Percentiles rank a stretch among this genome's conserved stretches.
phyloP scores from a whole-genome alignment of 306 rosid species.

The Vicia sativa region DNA sequence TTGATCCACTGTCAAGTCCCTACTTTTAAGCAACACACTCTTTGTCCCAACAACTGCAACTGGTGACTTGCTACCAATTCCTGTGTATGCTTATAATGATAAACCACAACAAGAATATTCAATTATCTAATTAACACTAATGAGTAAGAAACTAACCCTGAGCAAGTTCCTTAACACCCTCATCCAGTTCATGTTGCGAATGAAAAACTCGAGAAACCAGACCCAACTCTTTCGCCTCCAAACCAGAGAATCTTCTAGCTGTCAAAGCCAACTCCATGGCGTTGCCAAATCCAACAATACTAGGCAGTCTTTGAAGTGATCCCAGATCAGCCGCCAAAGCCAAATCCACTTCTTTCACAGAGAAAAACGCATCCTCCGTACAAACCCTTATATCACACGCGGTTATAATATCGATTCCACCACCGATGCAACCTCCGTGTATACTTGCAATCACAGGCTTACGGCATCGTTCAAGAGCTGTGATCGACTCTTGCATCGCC shows the following conservation, averaged over 20 bases:
- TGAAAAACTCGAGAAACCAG: conserved; percentile 59
- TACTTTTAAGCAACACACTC: conserved; percentile 68
- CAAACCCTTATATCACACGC: conserved; percentile 87
- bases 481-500: conserved; percentile 66
- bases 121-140: not conserved
- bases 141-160: conserved; percentile 3
- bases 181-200: conserved; percentile 54
- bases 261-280: conserved; percentile 85
- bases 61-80: conserved; percentile 72
- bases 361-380: conserved; percentile 72
- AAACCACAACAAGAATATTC: not conserved
- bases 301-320: conserved; percentile 80
- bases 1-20: conserved; percentile 73
- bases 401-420: conserved; percentile 70
- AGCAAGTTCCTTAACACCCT: conserved; percentile 51
- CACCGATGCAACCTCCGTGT: conserved; percentile 84
- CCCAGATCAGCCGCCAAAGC: conserved; percentile 88
- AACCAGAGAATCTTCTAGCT: conserved; percentile 71
- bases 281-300: conserved; percentile 72
- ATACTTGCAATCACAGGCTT: conserved; percentile 80
- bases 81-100: too few relatives aligned
- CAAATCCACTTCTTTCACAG: conserved; percentile 85
- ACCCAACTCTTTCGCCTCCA: conserved; percentile 73
- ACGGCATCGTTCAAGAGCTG: conserved; percentile 82
- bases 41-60: conserved; percentile 80